Conservation (phyloP, 169 alveolate genomes). For the Amoebophrya sp. region DNA sequence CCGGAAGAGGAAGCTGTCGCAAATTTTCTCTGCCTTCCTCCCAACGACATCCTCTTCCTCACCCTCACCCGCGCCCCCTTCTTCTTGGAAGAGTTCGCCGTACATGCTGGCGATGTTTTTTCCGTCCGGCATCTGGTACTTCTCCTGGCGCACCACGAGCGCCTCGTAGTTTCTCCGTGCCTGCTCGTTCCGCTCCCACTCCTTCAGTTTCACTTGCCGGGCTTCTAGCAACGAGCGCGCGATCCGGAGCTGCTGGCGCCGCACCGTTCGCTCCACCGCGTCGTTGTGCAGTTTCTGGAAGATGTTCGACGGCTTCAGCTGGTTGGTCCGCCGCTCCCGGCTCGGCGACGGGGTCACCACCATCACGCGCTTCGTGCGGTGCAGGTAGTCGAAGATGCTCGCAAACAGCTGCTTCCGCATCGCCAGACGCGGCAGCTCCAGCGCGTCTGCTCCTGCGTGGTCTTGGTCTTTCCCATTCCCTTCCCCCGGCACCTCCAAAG, state of each 20-base stretch:
- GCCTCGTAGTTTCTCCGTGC: neutral
- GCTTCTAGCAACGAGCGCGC: neutral
- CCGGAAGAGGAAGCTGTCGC: too few species aligned
- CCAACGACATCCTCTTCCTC: too few species aligned
- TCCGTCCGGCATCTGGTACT: too few species aligned
- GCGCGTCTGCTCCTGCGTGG: too few species aligned
- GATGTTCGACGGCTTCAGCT: neutral
- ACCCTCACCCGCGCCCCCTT: too few species aligned
- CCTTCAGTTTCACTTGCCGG: neutral
- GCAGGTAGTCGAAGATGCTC: neutral
- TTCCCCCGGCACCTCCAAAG: too few species aligned
- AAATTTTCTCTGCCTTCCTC: too few species aligned
- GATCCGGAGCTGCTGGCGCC: neutral
- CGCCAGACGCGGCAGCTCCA: neutral
- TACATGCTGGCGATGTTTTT: too few species aligned
- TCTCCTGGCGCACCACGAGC: too few species aligned
- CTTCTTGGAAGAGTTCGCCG: too few species aligned
- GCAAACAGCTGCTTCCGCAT: neutral
- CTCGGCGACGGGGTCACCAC: neutral
- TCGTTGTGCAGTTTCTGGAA: neutral
- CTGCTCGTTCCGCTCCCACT: neutral
- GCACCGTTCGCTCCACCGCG: neutral
- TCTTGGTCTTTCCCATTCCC: too few species aligned
- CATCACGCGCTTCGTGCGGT: neutral
- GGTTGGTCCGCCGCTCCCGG: neutral